These are phyloP conservation scores for Nakazawaea wyomingensis DNA, from an alignment of 805 yeast species.

Conservation along the genomic window DNA sequence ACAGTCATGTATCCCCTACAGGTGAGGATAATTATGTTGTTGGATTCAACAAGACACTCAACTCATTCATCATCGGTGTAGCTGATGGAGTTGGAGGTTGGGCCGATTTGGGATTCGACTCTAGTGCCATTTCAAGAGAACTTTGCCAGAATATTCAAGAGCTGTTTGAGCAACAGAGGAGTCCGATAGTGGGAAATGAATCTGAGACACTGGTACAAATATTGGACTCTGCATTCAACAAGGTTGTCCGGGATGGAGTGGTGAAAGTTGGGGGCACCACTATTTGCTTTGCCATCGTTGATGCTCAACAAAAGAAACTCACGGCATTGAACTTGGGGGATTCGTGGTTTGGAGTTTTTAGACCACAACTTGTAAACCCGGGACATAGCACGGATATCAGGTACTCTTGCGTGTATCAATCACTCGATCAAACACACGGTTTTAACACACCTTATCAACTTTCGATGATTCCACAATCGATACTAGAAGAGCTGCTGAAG, in stretches of 20 bases:
- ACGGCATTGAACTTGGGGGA: slow-evolving; percentile 84
- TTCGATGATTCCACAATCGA: slow-evolving; percentile 70
- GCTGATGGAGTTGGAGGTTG: slow-evolving; percentile 99
- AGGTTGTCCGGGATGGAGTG: slow-evolving; percentile 45
- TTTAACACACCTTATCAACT: slow-evolving; percentile 92
- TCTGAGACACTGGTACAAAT: slow-evolving; percentile 23
- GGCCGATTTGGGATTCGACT: slow-evolving; percentile 88
- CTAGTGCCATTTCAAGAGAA: slow-evolving; percentile 81
- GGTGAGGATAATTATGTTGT: slow-evolving; percentile 74
- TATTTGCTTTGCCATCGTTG: slow-evolving; percentile 74
- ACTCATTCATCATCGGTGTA: slow-evolving; percentile 61
- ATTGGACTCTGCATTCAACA: slow-evolving; percentile 50
- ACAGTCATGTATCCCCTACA: slow-evolving; percentile 46
- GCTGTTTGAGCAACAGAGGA: slow-evolving; percentile 27
- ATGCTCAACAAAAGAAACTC: slow-evolving; percentile 45
- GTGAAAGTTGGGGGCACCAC: slow-evolving; percentile 94
- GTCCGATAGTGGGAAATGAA: slow-evolving; percentile 7
- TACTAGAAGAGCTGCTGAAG: slow-evolving; percentile 45
- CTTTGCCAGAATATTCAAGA: slow-evolving; percentile 54
- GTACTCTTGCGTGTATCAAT: slow-evolving; percentile 51
- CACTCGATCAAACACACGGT: slow-evolving; percentile 75
- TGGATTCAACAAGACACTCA: slow-evolving; percentile 25
- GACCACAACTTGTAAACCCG: slow-evolving; percentile 34
- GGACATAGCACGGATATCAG: slow-evolving; percentile 14
- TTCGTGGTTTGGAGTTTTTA: slow-evolving; percentile 87